Percentiles rank a stretch among this genome's conserved stretches.
Conservation (phyloP, 495 filamentous ascomycete genomes). For the Cercophora sp. region DNA sequence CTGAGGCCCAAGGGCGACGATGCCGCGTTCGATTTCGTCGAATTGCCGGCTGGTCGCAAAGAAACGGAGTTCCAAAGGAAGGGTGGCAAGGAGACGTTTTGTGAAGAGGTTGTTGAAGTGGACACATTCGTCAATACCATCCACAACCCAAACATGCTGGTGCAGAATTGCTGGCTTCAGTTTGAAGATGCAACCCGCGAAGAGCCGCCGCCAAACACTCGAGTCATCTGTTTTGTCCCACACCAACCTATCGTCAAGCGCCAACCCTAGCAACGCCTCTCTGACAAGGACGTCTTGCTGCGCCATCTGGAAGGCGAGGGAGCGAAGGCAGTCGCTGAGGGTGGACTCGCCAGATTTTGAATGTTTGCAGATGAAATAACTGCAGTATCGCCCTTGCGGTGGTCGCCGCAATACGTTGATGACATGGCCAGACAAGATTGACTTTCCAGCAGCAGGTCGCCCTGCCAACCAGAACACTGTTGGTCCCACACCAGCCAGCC, state of each 20-base stretch:
- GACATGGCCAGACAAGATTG: constrained; percentile 23
- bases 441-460: constrained; percentile 26
- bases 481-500: constrained; percentile 10
- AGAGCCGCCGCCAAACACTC: constrained; percentile 22
- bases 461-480: constrained; percentile 27
- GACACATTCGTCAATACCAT: constrained; percentile 23
- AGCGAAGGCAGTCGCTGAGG: constrained; percentile 15
- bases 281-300: constrained; percentile 12
- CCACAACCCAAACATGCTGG: constrained; percentile 28
- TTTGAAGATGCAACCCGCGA: constrained; percentile 17
- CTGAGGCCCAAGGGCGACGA: constrained; percentile 12
- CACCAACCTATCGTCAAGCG: background rate
- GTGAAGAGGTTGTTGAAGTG: constrained; percentile 15
- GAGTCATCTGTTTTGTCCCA: constrained; percentile 20
- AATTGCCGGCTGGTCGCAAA: constrained; percentile 24
- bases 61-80: constrained; percentile 12
- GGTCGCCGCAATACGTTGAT: constrained; percentile 16
- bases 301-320: constrained; percentile 31
- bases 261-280: constrained; percentile 8
- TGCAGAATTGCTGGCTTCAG: constrained; percentile 4
- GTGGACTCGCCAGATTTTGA: background rate
- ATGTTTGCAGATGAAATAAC: constrained; percentile 27
- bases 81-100: constrained; percentile 9
- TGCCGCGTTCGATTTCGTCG: constrained; percentile 20
- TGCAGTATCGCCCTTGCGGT: constrained; percentile 12